phyloP scores from a whole-genome alignment of 345 rosid species.

The Nasturtium officinale region DNA sequence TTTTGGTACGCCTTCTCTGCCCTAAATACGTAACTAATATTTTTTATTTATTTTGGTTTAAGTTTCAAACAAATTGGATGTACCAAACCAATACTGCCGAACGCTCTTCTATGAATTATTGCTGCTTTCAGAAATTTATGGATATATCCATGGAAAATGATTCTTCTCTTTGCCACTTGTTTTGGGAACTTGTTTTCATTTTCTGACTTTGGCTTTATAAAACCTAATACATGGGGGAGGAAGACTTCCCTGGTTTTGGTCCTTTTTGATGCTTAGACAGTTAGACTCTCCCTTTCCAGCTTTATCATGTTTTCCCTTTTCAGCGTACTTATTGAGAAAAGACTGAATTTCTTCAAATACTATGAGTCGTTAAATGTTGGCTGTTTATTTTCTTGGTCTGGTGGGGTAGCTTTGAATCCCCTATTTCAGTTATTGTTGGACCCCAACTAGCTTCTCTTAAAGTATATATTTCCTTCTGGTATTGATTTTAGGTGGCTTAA shows the following conservation, averaged over 20 bases:
- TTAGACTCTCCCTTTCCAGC: slow-evolving; percentile 4
- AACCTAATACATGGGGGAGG: not conserved
- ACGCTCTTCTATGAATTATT: slow-evolving; percentile 2
- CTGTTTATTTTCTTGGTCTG: not conserved
- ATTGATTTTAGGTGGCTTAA: slow-evolving; percentile 14
- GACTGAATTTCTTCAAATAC: not conserved
- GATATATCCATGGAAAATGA: slow-evolving; percentile 15
- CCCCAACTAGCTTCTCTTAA: slow-evolving; percentile 3
- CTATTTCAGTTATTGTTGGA: slow-evolving; percentile 4
- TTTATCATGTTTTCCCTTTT: not conserved
- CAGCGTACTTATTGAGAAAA: not conserved
- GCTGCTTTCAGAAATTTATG: slow-evolving; percentile 10
- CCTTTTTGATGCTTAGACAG: slow-evolving; percentile 14
- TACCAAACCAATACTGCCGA: not conserved
- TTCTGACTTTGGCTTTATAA: slow-evolving; percentile 1
- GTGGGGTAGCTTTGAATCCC: slow-evolving; percentile 7
- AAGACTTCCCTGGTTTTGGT: not conserved
- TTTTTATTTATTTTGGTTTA: not conserved
- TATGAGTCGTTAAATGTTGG: slow-evolving; percentile 1
- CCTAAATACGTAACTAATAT: slow-evolving; percentile 17
- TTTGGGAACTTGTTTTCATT: slow-evolving; percentile 3
- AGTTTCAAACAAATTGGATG: slow-evolving; percentile 18
- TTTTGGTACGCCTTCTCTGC: slow-evolving; percentile 62
- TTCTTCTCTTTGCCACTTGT: slow-evolving; percentile 11
- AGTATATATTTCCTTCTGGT: not conserved